A percentile compares a stretch with the other conserved stretches of the same genome.
phyloP scores from a whole-genome alignment of 257 asterid genomes.

The Rauvolfia tetraphylla region DNA sequence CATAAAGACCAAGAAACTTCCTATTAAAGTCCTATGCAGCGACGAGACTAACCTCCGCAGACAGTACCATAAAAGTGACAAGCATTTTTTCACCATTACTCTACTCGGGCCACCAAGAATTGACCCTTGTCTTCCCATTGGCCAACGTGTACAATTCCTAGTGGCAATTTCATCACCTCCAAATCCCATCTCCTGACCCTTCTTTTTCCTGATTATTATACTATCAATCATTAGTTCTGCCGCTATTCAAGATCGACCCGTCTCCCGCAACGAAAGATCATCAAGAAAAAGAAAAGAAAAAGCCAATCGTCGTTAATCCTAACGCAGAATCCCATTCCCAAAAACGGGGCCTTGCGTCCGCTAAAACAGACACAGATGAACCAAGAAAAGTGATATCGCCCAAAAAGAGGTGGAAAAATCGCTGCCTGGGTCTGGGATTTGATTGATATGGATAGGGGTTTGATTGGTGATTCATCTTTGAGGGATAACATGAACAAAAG shows the following conservation, averaged over 20 bases:
- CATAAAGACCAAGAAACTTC: too few relatives aligned
- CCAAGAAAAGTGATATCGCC: background rate
- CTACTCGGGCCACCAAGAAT: slow-evolving; percentile 11
- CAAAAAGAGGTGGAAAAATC: background rate
- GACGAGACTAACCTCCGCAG: too few relatives aligned
- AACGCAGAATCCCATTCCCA: background rate
- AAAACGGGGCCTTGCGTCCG: slow-evolving; percentile 13
- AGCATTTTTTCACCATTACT: background rate
- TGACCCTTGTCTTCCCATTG: slow-evolving; percentile 9
- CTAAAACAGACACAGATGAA: slow-evolving; percentile 1
- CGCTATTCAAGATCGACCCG: background rate
- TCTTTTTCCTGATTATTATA: background rate
- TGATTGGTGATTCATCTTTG: background rate
- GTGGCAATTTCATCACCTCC: slow-evolving; percentile 1
- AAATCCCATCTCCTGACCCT: slow-evolving; percentile 14
- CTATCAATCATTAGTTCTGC: background rate
- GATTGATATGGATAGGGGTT: background rate
- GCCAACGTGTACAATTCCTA: slow-evolving; percentile 2
- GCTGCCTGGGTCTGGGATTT: slow-evolving; percentile 5
- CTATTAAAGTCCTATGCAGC: too few relatives aligned
- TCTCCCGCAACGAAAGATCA: background rate
- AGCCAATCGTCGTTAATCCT: background rate
- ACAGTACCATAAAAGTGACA: too few relatives aligned
- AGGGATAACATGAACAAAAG: slow-evolving; percentile 7
- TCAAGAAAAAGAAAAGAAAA: background rate